Conservation (phyloP, 129 eudicot species). For the Gnaphalium uliginosum region DNA sequence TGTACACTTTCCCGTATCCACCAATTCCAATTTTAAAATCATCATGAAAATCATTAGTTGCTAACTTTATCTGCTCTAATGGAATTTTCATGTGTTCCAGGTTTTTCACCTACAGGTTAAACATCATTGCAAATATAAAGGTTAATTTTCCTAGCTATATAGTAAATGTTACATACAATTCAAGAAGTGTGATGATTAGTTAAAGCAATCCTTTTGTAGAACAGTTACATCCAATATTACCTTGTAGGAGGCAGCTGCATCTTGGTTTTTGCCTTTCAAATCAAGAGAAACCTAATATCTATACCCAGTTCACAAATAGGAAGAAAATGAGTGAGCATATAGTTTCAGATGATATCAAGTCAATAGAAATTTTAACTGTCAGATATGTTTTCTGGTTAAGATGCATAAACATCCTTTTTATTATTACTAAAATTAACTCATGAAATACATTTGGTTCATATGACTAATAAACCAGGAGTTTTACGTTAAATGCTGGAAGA, state of each 20-base stretch:
- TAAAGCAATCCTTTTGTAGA: too few relatives aligned
- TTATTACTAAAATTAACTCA: too few relatives aligned
- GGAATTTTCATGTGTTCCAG: slow-evolving; percentile 34
- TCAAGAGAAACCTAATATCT: slow-evolving; percentile 14
- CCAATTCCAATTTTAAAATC: slow-evolving; percentile 32
- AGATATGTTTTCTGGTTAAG: too few relatives aligned
- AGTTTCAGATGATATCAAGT: neutral
- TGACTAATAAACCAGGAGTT: too few relatives aligned
- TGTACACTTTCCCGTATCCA: slow-evolving; percentile 38
- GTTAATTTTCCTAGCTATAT: neutral
- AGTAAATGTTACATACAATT: neutral
- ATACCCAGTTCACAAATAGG: neutral
- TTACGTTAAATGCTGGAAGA: too few relatives aligned
- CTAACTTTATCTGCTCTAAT: slow-evolving; percentile 29
- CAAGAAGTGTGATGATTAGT: too few relatives aligned
- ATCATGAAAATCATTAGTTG: slow-evolving; percentile 37
- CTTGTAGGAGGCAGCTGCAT: slow-evolving; percentile 30
- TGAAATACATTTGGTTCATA: too few relatives aligned
- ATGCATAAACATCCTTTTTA: too few relatives aligned
- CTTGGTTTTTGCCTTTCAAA: slow-evolving; percentile 20
- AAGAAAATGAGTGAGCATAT: neutral
- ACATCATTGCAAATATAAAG: neutral
- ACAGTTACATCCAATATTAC: slow-evolving; percentile 2
- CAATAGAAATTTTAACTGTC: too few relatives aligned
- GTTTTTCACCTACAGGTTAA: slow-evolving; percentile 30